phyloP scores from a whole-genome alignment of 495 filamentous ascomycete genomes.

The Neurospora terricola region DNA sequence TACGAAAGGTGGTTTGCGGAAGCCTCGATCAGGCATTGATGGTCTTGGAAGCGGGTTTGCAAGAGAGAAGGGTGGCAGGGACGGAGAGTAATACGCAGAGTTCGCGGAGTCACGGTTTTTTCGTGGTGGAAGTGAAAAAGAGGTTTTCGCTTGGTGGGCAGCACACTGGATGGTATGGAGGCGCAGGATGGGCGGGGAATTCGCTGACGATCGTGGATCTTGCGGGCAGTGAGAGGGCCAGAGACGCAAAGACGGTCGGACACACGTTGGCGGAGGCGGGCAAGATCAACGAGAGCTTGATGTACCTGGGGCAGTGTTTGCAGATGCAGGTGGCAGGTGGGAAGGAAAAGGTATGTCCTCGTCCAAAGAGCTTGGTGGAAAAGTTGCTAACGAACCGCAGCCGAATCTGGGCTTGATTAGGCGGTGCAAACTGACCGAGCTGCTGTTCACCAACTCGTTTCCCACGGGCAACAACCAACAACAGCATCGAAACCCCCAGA shows the following conservation, averaged over 20 bases:
- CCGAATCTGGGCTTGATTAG: slow-evolving; percentile 80
- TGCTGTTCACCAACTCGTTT: slow-evolving; percentile 93
- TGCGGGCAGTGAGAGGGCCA: slow-evolving; percentile 85
- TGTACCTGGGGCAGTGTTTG: slow-evolving; percentile 96
- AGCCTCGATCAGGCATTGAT: slow-evolving; percentile 78
- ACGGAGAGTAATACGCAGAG: slow-evolving; percentile 84
- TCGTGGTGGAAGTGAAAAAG: slow-evolving; percentile 91
- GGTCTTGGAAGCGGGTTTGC: slow-evolving; percentile 82
- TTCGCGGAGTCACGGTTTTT: slow-evolving; percentile 90
- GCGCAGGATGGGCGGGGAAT: slow-evolving; percentile 62
- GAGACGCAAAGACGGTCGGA: slow-evolving; percentile 87
- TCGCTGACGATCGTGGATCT: slow-evolving; percentile 86
- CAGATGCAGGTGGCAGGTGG: slow-evolving; percentile 82
- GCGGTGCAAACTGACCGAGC: slow-evolving; percentile 93
- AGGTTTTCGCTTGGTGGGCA: slow-evolving; percentile 38
- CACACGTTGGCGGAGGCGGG: slow-evolving; percentile 89
- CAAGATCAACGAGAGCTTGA: slow-evolving; percentile 94
- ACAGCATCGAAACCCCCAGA: slow-evolving; percentile 53
- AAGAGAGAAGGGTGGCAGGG: slow-evolving; percentile 77
- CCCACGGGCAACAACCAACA: slow-evolving; percentile 46
- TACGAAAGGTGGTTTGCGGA: slow-evolving; percentile 83
- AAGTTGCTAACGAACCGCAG: slow-evolving; percentile 26
- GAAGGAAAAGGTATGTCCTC: slow-evolving; percentile 55
- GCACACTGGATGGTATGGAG: slow-evolving; percentile 25
- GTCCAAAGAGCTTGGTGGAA: neutral